Percentiles rank a stretch among this genome's conserved stretches.
Evolutionary conservation across 1,284 basidiomycete genomes (phyloP).

Genomic region (Boletus mariae): DNA sequence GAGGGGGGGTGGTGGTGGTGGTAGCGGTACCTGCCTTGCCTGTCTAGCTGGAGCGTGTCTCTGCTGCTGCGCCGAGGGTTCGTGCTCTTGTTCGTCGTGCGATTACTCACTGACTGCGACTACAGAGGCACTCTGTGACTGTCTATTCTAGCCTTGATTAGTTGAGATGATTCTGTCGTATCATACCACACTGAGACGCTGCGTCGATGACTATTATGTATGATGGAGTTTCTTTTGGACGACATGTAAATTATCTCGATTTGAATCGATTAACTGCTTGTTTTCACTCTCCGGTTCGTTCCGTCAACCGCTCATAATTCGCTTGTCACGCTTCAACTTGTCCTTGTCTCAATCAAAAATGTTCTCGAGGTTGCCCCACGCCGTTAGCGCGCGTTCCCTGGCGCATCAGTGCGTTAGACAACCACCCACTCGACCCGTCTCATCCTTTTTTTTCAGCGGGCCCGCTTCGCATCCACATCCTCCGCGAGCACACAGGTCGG

Average conservation of each 20-base stretch:
- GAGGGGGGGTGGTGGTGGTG: constrained; percentile 39
- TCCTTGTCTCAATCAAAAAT: constrained; percentile 47
- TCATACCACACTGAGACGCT: constrained; percentile 19
- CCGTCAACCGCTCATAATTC: constrained; percentile 20
- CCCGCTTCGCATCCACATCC: constrained; percentile 66
- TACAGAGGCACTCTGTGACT: constrained; percentile 68
- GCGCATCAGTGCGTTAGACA: constrained; percentile 40
- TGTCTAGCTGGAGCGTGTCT: constrained; percentile 69
- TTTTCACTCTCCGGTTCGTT: constrained; percentile 33
- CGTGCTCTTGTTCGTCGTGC: constrained; percentile 21
- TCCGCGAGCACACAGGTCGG: constrained; percentile 60
- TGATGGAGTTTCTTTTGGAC: constrained; percentile 4
- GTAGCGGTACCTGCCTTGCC: constrained; percentile 49
- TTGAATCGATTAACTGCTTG: constrained; percentile 18
- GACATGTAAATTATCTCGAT: constrained; percentile 33
- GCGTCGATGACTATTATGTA: constrained; percentile 19
- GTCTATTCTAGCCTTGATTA: constrained; percentile 48
- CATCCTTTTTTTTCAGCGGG: constrained; percentile 39
- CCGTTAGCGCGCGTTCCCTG: constrained; percentile 40
- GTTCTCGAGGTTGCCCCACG: constrained; percentile 72
- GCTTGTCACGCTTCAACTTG: constrained; percentile 11
- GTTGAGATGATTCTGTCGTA: constrained; percentile 12
- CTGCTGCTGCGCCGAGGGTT: constrained; percentile 78
- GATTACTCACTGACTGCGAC: background rate
- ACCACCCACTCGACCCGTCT: constrained; percentile 1